These are phyloP conservation scores for Penicillium sp. DNA, from an alignment of 2,329 filamentous ascomycete species.

Conservation along the genomic window DNA sequence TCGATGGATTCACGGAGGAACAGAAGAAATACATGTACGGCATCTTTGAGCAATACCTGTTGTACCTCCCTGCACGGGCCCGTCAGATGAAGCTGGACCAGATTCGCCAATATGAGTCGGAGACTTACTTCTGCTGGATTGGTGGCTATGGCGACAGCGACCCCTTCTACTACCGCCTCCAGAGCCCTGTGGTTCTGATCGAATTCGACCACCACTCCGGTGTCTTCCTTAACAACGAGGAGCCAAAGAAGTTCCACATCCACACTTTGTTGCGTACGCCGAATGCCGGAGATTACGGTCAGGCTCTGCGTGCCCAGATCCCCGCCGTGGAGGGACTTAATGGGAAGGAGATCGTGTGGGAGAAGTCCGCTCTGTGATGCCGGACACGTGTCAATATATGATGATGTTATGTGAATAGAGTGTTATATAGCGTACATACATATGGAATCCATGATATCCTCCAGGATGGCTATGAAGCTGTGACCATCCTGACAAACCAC, in stretches of 20 bases:
- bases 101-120: slow-evolving; percentile 49
- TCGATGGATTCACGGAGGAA: slow-evolving; percentile 35
- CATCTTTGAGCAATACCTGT: slow-evolving; percentile 57
- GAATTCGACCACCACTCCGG: slow-evolving; percentile 76
- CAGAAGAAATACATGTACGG: slow-evolving; percentile 50
- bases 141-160: slow-evolving; percentile 59
- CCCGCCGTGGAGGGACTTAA: slow-evolving; percentile 30
- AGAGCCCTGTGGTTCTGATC: slow-evolving; percentile 63
- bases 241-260: slow-evolving; percentile 70
- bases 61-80: slow-evolving; percentile 58
- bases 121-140: slow-evolving; percentile 73
- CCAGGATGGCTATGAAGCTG: too few relatives aligned
- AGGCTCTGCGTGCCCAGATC: slow-evolving; percentile 39
- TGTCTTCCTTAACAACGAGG: slow-evolving; percentile 63
- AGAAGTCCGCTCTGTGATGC: too few relatives aligned
- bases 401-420: too few relatives aligned
- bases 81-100: slow-evolving; percentile 50
- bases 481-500: too few relatives aligned
- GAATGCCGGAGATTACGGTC: slow-evolving; percentile 68
- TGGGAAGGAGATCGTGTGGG: slow-evolving; percentile 33
- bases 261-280: slow-evolving; percentile 65
- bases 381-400: too few relatives aligned
- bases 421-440: too few relatives aligned
- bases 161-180: slow-evolving; percentile 68
- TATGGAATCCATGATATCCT: too few relatives aligned